These are phyloP conservation scores for Peronospora destructor DNA, from an alignment of 352 stramenopile species.

Conservation along the genomic window DNA sequence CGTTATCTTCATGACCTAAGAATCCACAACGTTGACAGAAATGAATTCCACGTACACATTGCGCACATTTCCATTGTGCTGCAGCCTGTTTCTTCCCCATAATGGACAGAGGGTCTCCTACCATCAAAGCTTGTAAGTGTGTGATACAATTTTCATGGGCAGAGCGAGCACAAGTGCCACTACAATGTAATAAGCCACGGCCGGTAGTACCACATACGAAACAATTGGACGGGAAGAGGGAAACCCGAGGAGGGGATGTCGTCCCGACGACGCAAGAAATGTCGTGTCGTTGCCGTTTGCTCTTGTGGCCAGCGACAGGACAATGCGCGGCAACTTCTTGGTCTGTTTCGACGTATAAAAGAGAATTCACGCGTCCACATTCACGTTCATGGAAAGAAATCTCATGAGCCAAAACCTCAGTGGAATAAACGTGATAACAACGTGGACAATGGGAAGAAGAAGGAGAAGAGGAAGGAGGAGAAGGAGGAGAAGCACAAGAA, in stretches of 20 bases:
- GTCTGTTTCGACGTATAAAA: neutral
- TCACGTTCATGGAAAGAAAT: conserved; percentile 76
- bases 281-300: conserved; percentile 29
- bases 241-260: conserved; percentile 10
- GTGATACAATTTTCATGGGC: conserved; percentile 63
- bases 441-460: conserved; percentile 35
- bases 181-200: conserved; percentile 49
- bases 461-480: conserved; percentile 8
- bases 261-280: neutral
- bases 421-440: conserved; percentile 61
- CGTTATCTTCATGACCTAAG: conserved; percentile 49
- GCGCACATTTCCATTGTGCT: conserved; percentile 54
- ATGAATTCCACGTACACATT: conserved; percentile 55
- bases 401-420: conserved; percentile 37
- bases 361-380: conserved; percentile 57
- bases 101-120: conserved; percentile 7
- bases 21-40: conserved; percentile 61
- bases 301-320: neutral
- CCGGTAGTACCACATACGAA: conserved; percentile 49
- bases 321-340: neutral
- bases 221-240: conserved; percentile 50
- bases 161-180: conserved; percentile 43
- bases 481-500: conserved; percentile 16
- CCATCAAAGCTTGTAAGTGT: conserved; percentile 30
- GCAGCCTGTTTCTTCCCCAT: conserved; percentile 26